These are phyloP conservation scores for Jamesozyma rosinii DNA, from an alignment of 805 yeast genomes.

Conservation along the genomic window DNA sequence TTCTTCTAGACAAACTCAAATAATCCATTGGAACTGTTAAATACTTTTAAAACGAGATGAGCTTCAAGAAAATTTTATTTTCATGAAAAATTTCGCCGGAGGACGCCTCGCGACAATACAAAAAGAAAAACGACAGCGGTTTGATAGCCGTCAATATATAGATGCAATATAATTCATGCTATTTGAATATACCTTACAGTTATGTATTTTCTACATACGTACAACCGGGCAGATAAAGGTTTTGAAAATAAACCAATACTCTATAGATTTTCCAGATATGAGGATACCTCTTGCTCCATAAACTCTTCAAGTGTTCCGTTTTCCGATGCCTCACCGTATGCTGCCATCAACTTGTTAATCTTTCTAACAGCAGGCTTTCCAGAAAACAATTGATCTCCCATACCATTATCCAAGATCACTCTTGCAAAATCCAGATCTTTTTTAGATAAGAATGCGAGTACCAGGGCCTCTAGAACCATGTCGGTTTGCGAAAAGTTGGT, in stretches of 20 bases:
- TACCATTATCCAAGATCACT: conserved; percentile 41
- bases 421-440: conserved; percentile 48
- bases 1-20: neutral
- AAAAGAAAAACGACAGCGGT: too few species aligned
- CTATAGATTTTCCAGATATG: conserved; percentile 1
- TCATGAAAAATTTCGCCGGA: neutral
- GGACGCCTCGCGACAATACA: neutral
- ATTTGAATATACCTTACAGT: too few species aligned
- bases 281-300: conserved; percentile 2
- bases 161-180: too few species aligned
- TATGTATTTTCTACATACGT: too few species aligned
- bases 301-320: conserved; percentile 30
- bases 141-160: too few species aligned
- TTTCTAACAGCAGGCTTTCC: conserved; percentile 35
- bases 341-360: conserved; percentile 38
- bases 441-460: conserved; percentile 36
- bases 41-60: conserved; percentile 3
- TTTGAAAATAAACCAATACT: too few species aligned
- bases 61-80: conserved; percentile 3
- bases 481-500: conserved; percentile 35
- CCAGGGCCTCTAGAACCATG: conserved; percentile 38
- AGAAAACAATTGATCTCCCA: conserved; percentile 30
- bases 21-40: too few species aligned
- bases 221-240: neutral
- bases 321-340: conserved; percentile 44